Evolutionary conservation across 1,284 basidiomycete genomes (phyloP).

Genomic region (Ceratobasidium sp.): DNA sequence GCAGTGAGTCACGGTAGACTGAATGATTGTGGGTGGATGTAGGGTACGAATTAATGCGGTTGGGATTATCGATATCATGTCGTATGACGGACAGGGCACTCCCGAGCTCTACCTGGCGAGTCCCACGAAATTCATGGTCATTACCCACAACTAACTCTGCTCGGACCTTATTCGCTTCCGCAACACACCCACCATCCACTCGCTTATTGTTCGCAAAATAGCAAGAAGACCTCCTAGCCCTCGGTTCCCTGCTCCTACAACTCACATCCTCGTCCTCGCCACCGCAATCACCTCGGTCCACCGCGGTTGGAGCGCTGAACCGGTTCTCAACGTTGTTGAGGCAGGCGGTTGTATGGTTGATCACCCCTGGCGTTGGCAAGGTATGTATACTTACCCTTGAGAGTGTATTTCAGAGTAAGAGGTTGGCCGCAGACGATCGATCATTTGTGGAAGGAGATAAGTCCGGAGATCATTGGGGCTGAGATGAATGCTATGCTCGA

Average conservation of each 20-base stretch:
- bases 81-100: slow-evolving; percentile 71
- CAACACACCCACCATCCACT: background rate
- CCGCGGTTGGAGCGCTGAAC: slow-evolving; percentile 80
- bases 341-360: slow-evolving; percentile 44
- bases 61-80: slow-evolving; percentile 85
- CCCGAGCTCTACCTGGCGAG: slow-evolving; percentile 39
- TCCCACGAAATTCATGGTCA: background rate
- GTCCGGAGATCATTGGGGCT: slow-evolving; percentile 69
- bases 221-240: slow-evolving; percentile 89
- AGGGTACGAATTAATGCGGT: slow-evolving; percentile 85
- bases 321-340: slow-evolving; percentile 64
- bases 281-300: slow-evolving; percentile 77
- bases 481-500: slow-evolving; percentile 82
- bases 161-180: slow-evolving; percentile 12
- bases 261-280: slow-evolving; percentile 71
- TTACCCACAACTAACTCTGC: background rate
- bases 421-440: slow-evolving; percentile 69
- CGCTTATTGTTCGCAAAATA: slow-evolving; percentile 53
- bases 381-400: slow-evolving; percentile 29
- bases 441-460: slow-evolving; percentile 83
- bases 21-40: slow-evolving; percentile 23
- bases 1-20: background rate
- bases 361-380: slow-evolving; percentile 63
- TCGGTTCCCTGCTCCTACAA: slow-evolving; percentile 87
- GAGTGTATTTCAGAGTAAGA: background rate